Percentiles rank a stretch among this genome's conserved stretches.
phyloP scores from a whole-genome alignment of 2,329 filamentous ascomycete species.

The Trichoderma guizhouense region DNA sequence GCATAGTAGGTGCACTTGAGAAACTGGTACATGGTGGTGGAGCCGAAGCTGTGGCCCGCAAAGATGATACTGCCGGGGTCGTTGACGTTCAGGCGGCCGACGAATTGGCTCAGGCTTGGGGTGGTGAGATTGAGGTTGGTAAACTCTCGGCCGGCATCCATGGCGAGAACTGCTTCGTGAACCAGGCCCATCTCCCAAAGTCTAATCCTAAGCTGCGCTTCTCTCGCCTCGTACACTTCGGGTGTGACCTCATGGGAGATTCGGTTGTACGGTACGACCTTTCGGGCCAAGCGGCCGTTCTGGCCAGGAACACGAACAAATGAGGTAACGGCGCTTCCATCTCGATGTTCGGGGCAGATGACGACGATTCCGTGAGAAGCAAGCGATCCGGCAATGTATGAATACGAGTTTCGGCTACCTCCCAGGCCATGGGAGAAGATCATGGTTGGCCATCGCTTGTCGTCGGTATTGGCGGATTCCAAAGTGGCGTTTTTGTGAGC shows the following conservation, averaged over 20 bases:
- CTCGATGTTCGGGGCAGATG: conserved; percentile 76
- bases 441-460: conserved; percentile 70
- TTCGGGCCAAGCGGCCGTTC: conserved; percentile 33
- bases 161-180: conserved; percentile 63
- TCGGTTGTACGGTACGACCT: conserved; percentile 45
- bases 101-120: conserved; percentile 55
- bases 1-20: conserved; percentile 76
- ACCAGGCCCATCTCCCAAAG: conserved; percentile 75
- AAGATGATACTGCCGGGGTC: conserved; percentile 71
- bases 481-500: conserved; percentile 68
- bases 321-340: conserved; percentile 74
- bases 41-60: conserved; percentile 79
- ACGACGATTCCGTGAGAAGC: conserved; percentile 80
- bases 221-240: conserved; percentile 64
- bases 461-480: conserved; percentile 45
- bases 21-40: conserved; percentile 69
- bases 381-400: conserved; percentile 73
- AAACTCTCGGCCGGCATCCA: conserved; percentile 55
- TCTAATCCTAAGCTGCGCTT: conserved; percentile 70
- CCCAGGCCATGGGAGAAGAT: conserved; percentile 85
- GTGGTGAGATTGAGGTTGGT: conserved; percentile 53
- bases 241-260: conserved; percentile 61
- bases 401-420: conserved; percentile 79
- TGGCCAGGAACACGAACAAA: conserved; percentile 62
- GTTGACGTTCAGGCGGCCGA: conserved; percentile 61